These are phyloP conservation scores for Pisolithus tinctorius DNA, from an alignment of 768 basidiomycete species.

Conservation along the genomic window DNA sequence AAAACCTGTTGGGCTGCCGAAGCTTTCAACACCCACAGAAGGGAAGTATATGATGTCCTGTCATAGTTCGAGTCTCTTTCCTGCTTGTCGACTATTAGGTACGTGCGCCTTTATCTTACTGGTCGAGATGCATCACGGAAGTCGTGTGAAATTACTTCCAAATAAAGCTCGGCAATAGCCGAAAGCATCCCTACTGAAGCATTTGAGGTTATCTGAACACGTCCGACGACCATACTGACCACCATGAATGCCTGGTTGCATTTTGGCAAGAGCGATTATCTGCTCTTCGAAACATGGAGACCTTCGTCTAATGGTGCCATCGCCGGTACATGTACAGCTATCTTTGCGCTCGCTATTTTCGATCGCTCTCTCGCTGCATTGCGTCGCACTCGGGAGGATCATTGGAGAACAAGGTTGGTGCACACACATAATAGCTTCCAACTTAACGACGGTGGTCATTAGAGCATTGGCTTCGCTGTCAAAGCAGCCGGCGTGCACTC, in stretches of 20 bases:
- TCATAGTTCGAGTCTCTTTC: too few species aligned
- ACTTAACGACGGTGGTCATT: not conserved
- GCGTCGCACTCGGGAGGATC: conserved; percentile 42
- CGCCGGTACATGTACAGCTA: conserved; percentile 66
- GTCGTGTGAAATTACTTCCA: too few species aligned
- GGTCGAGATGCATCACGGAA: too few species aligned
- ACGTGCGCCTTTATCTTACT: too few species aligned
- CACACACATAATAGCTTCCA: not conserved
- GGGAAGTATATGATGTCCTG: too few species aligned
- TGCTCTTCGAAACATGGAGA: conserved; percentile 62
- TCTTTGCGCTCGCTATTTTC: conserved; percentile 60
- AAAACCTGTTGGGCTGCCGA: too few species aligned
- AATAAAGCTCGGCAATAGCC: not conserved
- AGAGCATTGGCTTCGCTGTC: conserved; percentile 10
- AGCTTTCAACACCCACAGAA: too few species aligned
- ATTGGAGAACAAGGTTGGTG: conserved; percentile 56
- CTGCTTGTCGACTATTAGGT: too few species aligned
- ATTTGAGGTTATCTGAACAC: not conserved
- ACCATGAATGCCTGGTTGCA: conserved; percentile 68
- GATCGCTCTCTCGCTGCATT: conserved; percentile 64
- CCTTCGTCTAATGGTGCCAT: conserved; percentile 67
- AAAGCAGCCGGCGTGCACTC: conserved; percentile 1
- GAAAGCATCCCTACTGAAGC: too few species aligned
- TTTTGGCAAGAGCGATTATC: conserved; percentile 54
- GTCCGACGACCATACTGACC: conserved; percentile 14